Evolutionary conservation across 306 rosid genomes (phyloP), one percentile per base, ranked within the genome.

Genomic region (Pterocarpus santalinus): DNA sequence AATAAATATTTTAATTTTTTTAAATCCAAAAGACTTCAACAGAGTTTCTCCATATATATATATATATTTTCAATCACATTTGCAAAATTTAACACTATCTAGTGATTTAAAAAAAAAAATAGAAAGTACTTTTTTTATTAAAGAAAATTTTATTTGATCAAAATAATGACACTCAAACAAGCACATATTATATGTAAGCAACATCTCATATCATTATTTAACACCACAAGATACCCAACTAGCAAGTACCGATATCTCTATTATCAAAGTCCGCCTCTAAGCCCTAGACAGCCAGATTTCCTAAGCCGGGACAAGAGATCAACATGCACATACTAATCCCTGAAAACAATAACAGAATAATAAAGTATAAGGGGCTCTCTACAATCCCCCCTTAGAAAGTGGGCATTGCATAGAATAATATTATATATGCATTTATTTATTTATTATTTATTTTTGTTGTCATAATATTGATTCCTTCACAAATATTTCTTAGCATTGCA

Each of bases 241-340:
- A 53, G 11, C 36, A 65, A 65, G 14, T 73, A 41, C 53, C 69
- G 33, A 55, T 44, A 41, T 74, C 65, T 35, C 35, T 51, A 55
- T 67, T 75, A 39, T 75, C 65, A 67, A 75, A 46, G 43, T 34
- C 46, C 36, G 35, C 76, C 64, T 73, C 44, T 61, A 46, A 76
- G 17, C 4, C 28, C 70, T 11, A 68, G 7, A 16, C 70, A 57
- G 14, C 44, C 64, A 22, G 35, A 47, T 71, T 71, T 80, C 83
- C 65, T 35, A 36, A 35, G 60, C 70, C 43, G 16, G 47, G 63
- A 76, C 71, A 63, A n/a, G 33, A 33, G 46, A 44, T 77, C 65
- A 78, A 76, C 47, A 30, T 78, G 75, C 82, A 67, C 47, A 55
- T 15, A 55, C 36, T 67, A 56, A 15, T 14, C 16, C 32, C 47